phyloP scores from a whole-genome alignment of 345 rosid species.

The Pistacia vera region DNA sequence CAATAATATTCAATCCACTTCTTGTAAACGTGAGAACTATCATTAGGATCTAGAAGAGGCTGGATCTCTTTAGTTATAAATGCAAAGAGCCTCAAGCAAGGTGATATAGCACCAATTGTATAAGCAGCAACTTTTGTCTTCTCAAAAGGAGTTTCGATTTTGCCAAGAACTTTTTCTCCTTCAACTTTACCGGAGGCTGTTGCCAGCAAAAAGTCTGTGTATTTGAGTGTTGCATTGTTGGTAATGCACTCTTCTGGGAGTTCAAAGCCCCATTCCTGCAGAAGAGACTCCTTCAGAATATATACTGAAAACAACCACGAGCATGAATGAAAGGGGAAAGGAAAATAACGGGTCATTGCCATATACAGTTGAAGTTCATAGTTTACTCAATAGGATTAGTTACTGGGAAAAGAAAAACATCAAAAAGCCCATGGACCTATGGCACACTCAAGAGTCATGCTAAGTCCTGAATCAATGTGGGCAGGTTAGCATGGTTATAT shows the following conservation, averaged over 20 bases:
- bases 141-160: constrained; percentile 61
- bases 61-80: constrained; percentile 44
- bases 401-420: background rate
- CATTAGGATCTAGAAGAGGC: constrained; percentile 38
- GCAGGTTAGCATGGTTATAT: background rate
- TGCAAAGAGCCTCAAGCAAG: constrained; percentile 53
- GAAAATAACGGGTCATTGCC: background rate
- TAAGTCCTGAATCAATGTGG: background rate
- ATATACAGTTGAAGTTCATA: background rate
- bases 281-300: constrained; percentile 16
- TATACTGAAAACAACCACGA: background rate
- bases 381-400: background rate
- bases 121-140: constrained; percentile 63
- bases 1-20: constrained; percentile 57
- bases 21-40: constrained; percentile 47
- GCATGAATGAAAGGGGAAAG: background rate
- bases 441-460: background rate
- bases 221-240: constrained; percentile 35
- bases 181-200: constrained; percentile 61
- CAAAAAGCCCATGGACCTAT: background rate
- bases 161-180: constrained; percentile 46
- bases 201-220: constrained; percentile 48
- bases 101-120: constrained; percentile 55
- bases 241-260: constrained; percentile 30
- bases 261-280: constrained; percentile 59